Evolutionary conservation across 805 yeast species (phyloP), one percentile per base, ranked within the genome.

Genomic region (Brettanomyces bruxellensis): DNA sequence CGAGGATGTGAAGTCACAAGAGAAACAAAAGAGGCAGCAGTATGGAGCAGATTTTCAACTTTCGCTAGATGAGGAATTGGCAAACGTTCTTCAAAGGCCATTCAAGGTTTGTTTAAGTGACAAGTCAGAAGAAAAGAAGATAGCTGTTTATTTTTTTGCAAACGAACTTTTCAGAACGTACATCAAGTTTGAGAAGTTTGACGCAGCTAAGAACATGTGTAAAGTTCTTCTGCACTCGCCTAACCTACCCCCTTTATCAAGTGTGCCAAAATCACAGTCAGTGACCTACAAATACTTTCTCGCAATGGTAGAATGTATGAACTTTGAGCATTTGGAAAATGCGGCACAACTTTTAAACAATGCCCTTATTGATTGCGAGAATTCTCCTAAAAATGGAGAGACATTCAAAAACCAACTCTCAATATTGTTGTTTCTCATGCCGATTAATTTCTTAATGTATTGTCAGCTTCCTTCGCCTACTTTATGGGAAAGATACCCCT

Each of bases 51-150:
- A 18, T 9, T 30, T 22, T 38, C 34, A 34, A 9, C 28, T 44
- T 9, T 22, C 42, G 4, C 28, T 56, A 18, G 60, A 58, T 43
- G 69, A 57, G 47, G 49, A 51, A 47, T 51, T 60, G 45, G 64
- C 62, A 7, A 59, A 60, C 40, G 58, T 54, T 3, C 70, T 88
- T 46, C 88, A 87, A 61, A 73, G 79, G 49, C 76, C 90, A 5
- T 84, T 87, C 65, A 86, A 83, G 48, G 59, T 84, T 4, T 86
- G 95, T 51, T 68, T 89, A 40, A 86, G 85, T 51, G 96, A 89
- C 62, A 73, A 90, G 48, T 79, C 79, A 49, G 74, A 77, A n/a
- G 75, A 74, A 25, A 83, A 85, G 57, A 72, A 81, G 55, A 62
- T 65, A 51, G 85, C 82, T 43, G 80, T 84, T 18, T 86, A 82